Evolutionary conservation across 1,284 basidiomycete species (phyloP), one percentile per base, ranked within the genome.

Genomic region (Apiotrichum porosum): DNA sequence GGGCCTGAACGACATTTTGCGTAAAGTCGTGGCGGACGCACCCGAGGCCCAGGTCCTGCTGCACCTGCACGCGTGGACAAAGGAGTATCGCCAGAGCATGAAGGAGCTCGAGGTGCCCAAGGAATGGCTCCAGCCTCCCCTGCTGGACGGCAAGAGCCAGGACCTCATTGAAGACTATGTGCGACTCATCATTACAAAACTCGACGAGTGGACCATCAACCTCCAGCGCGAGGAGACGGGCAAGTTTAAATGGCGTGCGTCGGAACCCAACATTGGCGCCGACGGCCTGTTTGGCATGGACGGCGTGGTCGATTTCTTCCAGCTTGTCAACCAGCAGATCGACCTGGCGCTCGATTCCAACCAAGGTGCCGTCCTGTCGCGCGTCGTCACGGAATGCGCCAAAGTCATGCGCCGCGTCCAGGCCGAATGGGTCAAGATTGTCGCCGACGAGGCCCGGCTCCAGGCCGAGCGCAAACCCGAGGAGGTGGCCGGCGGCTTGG

Each of bases 241-340:
- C 22, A 87, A 90, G 51, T 98, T 98, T 75, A 82, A 81, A 9
- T 80, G 82, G 43, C 82, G 95, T 22, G 80, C 83, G 42, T 83
- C 86, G 57, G 87, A 89, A 21, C 95, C 93, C 1, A 93, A 97
- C 66, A 75, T 87, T 41, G 88, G 91, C 61, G 81, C 81, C 37
- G 92, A 97, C 55, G 90, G 90, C 8, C 77, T 88, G 57, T 97
- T 97, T 68, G 88, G 88, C 14, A 86, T 86, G 62, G 88, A 97
- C 65, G 91, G 91, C 23, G 86, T 92, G 14, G 82, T 93, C 50
- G 95, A 97, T 64, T 79, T 98, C 58, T 98, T 97, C 80, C 88
- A 95, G 74, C 94, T 95, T 85, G 86, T 98, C 63, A 97, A 97
- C 69, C 93, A 97, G 72, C 93, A 97, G 70, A 80, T 93, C 56